Evolutionary conservation across 305 asterid genomes (phyloP), one percentile per base, ranked within the genome.

Genomic region (Plantago lanceolata): DNA sequence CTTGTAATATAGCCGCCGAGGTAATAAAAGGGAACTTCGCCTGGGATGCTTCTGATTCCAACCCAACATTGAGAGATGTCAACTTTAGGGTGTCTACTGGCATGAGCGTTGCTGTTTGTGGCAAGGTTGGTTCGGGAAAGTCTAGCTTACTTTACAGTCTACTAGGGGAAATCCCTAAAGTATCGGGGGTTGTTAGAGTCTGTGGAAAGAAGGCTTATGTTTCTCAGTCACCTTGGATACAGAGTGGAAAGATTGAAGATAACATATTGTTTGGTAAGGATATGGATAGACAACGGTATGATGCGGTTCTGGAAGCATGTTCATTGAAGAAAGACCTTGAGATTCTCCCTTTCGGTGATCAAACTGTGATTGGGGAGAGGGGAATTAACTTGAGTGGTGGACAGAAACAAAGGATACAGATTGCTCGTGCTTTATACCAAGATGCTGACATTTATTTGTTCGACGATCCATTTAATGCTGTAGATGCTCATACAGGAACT

Each of bases 391-490:
- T 90, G 77, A 87, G 97, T 43, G 97, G 95, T 15, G 96, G 97
- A 45, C 97, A 88, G 80, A 90, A 90, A 69, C 96, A 90, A 70
- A 76, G 96, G 72, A 77, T 90, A 70, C 96, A 90, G 78, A 90
- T 88, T 69, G 97, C 97, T 0, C 90, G 97, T 14, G 96, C 98
- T 33, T 72, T 88, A 6, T 88, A 88, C 68, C 96, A 91, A 65
- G 94, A 91, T 57, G 93, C 95, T 16, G 93, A 85, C 61, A 71
- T 86, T 60, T 91, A 88, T 72, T 68, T 88, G 45, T 86, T 91
- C 67, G 98, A 91, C 62, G 96, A 91, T 78, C 98, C 95, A 4
- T 91, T 88, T 50, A 91, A 96, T 74, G 95, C 95, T 29, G 98
- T 91, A 29, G 98, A 91, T 88, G 96, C 96, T 61, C 96, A 91